Conservation (phyloP, 1,284 basidiomycete species). For the Heterobasidion occidentale region DNA sequence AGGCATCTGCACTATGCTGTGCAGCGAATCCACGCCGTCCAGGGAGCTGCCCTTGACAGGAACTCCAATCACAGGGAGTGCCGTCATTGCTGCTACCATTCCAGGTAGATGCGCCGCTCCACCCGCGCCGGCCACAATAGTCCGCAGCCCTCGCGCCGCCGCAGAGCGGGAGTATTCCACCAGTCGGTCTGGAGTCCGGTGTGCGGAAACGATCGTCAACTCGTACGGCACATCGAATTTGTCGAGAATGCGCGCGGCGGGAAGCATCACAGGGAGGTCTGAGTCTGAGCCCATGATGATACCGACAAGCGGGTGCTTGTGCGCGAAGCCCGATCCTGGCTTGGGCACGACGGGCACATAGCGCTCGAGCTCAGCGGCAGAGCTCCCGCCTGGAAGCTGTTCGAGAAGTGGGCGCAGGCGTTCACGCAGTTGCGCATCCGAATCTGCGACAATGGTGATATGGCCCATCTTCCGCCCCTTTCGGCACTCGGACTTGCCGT, state of each 20-base stretch:
- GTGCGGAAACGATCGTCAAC: conserved; percentile 92
- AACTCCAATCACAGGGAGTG: conserved; percentile 92
- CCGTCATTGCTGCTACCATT: conserved; percentile 95
- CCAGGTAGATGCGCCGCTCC: conserved; percentile 97
- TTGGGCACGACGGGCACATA: conserved; percentile 43
- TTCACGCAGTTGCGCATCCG: conserved; percentile 68
- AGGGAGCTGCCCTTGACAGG: conserved; percentile 93
- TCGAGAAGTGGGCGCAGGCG: conserved; percentile 69
- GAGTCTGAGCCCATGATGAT: conserved; percentile 99
- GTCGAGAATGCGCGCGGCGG: conserved; percentile 82
- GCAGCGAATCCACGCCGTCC: conserved; percentile 93
- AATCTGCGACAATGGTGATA: conserved; percentile 83
- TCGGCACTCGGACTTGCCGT: conserved; percentile 88
- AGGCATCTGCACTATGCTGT: conserved; percentile 99
- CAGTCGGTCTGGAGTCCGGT: conserved; percentile 89
- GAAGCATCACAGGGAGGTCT: conserved; percentile 91
- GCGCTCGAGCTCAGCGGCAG: conserved; percentile 40
- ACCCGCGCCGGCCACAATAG: conserved; percentile 92
- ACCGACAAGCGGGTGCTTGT: conserved; percentile 77
- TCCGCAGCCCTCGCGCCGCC: conserved; percentile 63
- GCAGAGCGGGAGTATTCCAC: conserved; percentile 80
- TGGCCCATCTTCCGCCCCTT: conserved; percentile 98
- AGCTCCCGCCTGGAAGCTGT: conserved; percentile 48
- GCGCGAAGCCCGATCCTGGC: conserved; percentile 46
- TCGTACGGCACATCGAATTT: conserved; percentile 86